A percentile compares a stretch with the other conserved stretches of the same genome.
phyloP scores from a whole-genome alignment of 2,329 filamentous ascomycete species.

The Cercospora sp. region DNA sequence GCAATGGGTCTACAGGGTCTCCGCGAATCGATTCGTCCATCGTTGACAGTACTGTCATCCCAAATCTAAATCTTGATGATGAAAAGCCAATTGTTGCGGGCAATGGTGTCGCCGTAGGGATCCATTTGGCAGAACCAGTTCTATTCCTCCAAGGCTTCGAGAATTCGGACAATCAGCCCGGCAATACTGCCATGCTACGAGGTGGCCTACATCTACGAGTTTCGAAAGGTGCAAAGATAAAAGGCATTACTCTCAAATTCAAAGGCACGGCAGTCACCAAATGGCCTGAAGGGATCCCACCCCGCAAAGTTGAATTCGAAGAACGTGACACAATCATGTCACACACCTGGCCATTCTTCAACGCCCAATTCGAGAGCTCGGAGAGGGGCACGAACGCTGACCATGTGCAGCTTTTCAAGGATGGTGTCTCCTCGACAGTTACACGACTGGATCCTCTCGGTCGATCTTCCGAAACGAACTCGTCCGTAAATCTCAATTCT shows the following conservation, averaged over 20 bases:
- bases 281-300: constrained; percentile 94
- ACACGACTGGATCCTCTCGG: constrained; percentile 37
- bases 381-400: constrained; percentile 64
- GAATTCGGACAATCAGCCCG: constrained; percentile 62
- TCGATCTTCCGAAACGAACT: constrained; percentile 41
- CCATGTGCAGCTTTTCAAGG: constrained; percentile 58
- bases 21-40: constrained; percentile 24
- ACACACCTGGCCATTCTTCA: constrained; percentile 90
- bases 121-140: constrained; percentile 75
- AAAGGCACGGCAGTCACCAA: constrained; percentile 83
- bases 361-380: constrained; percentile 65
- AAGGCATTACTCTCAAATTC: constrained; percentile 84
- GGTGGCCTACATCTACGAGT: constrained; percentile 80
- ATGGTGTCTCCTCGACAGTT: constrained; percentile 37
- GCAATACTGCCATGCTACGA: constrained; percentile 77
- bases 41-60: constrained; percentile 31
- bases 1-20: constrained; percentile 15
- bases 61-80: constrained; percentile 40
- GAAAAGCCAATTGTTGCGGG: constrained; percentile 76
- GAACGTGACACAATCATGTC: constrained; percentile 85
- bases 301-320: constrained; percentile 76
- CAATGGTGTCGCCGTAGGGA: constrained; percentile 72
- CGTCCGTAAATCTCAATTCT: constrained; percentile 45
- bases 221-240: constrained; percentile 88
- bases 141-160: constrained; percentile 79